These are phyloP conservation scores for Moesziomyces antarcticus DNA, from an alignment of 1,284 basidiomycete species.

Conservation along the genomic window DNA sequence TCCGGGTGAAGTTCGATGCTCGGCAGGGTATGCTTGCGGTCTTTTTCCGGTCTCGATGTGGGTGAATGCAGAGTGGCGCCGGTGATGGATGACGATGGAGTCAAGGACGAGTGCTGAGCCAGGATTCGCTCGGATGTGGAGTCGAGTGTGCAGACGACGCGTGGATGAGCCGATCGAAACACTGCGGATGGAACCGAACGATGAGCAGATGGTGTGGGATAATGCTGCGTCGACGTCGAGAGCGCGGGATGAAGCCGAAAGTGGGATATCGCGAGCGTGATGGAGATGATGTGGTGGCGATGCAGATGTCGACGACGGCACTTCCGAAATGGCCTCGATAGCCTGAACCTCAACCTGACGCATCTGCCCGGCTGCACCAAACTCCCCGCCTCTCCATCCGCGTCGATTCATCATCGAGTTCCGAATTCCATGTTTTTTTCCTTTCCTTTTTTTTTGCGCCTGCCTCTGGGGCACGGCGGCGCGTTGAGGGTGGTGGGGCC, in stretches of 20 bases:
- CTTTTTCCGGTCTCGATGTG: neutral
- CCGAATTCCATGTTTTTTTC: conserved; percentile 30
- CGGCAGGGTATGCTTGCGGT: too few relatives aligned
- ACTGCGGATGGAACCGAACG: too few relatives aligned
- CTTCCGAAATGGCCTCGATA: conserved; percentile 9
- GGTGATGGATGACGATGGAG: neutral
- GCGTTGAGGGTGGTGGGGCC: too few relatives aligned
- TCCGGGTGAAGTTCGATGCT: too few relatives aligned
- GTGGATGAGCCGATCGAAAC: too few relatives aligned
- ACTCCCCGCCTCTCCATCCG: conserved; percentile 7
- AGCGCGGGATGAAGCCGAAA: too few relatives aligned
- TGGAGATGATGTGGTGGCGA: too few relatives aligned
- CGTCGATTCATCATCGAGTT: conserved; percentile 7
- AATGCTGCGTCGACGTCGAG: too few relatives aligned
- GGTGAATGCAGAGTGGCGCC: conserved; percentile 5
- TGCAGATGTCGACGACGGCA: conserved; percentile 14
- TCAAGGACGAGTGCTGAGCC: neutral
- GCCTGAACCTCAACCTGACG: neutral
- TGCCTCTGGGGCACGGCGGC: too few relatives aligned
- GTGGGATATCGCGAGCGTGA: too few relatives aligned
- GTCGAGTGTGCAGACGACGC: too few relatives aligned
- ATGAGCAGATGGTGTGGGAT: too few relatives aligned
- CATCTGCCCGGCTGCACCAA: neutral
- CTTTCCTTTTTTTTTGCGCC: conserved; percentile 1
- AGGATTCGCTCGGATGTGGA: neutral